Evolutionary conservation across 495 filamentous ascomycete species (phyloP).

Genomic region (Xylaria flabelliformis): DNA sequence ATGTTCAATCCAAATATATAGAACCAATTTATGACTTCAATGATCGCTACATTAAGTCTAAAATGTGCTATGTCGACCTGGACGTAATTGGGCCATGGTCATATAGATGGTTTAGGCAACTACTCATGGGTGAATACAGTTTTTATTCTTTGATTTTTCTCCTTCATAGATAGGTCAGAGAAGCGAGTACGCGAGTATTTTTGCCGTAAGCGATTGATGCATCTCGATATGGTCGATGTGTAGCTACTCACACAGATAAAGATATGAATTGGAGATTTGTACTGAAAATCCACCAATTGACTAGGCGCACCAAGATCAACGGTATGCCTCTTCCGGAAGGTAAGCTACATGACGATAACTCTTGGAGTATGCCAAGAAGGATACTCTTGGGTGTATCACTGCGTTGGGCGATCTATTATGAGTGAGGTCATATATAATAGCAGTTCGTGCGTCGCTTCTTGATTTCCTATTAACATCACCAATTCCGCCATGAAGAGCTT

Average conservation of each 20-base stretch:
- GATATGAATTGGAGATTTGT: not conserved
- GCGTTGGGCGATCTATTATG: not conserved
- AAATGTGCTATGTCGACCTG: not conserved
- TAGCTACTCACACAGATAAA: not conserved
- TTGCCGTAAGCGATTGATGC: not conserved
- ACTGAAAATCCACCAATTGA: constrained; percentile 7
- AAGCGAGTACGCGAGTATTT: not conserved
- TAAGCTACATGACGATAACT: not conserved
- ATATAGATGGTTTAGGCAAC: not conserved
- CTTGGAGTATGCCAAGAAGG: constrained; percentile 22
- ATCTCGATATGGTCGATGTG: not conserved
- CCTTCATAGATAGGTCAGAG: not conserved
- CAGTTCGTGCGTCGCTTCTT: not conserved
- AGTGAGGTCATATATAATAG: constrained; percentile 1
- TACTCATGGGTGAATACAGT: not conserved
- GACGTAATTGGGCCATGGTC: not conserved
- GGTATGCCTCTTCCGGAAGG: constrained; percentile 21
- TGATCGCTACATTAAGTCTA: not conserved
- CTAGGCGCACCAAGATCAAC: not conserved
- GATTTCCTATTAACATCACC: not conserved
- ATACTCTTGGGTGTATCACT: not conserved
- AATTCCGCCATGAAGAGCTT: constrained; percentile 25
- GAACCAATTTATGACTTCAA: not conserved
- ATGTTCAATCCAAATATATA: not conserved
- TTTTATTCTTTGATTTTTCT: not conserved